Evolutionary conservation across 495 filamentous ascomycete species (phyloP).

Genomic region (Talaromyces thailandensis): DNA sequence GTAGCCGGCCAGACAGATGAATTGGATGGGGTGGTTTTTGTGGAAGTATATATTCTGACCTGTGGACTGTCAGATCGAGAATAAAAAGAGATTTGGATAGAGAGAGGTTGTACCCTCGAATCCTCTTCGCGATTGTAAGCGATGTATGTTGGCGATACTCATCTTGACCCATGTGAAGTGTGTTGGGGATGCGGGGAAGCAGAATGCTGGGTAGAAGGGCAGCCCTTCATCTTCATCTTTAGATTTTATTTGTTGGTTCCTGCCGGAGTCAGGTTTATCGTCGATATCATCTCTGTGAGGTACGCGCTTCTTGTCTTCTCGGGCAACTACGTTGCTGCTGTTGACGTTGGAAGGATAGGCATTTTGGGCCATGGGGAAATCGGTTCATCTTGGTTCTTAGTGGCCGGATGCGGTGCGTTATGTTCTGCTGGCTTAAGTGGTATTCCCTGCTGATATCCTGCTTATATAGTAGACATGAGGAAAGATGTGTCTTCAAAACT

Average conservation of each 20-base stretch:
- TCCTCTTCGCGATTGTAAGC: slow-evolving; percentile 44
- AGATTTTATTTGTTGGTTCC: neutral
- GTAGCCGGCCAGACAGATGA: slow-evolving; percentile 64
- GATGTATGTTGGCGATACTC: slow-evolving; percentile 56
- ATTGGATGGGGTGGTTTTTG: slow-evolving; percentile 84
- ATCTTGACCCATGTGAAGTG: slow-evolving; percentile 78
- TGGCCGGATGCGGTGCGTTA: neutral
- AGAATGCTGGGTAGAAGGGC: slow-evolving; percentile 72
- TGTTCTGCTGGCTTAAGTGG: neutral
- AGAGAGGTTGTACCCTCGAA: slow-evolving; percentile 51
- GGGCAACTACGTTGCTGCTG: neutral
- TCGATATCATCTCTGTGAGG: neutral
- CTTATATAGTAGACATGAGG: neutral
- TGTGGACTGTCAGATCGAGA: too few relatives aligned
- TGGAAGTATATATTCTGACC: slow-evolving; percentile 69
- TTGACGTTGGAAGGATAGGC: neutral
- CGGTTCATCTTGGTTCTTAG: slow-evolving; percentile 1
- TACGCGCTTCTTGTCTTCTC: neutral
- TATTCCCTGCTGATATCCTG: neutral
- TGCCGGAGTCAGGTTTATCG: too few relatives aligned
- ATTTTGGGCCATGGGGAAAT: slow-evolving; percentile 6
- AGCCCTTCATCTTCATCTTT: slow-evolving; percentile 7
- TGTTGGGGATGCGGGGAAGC: slow-evolving; percentile 76
- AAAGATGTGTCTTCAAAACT: neutral
- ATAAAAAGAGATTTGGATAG: neutral